Evolutionary conservation across 2,329 filamentous ascomycete species (phyloP).

Genomic region (Epichloe elymi): DNA sequence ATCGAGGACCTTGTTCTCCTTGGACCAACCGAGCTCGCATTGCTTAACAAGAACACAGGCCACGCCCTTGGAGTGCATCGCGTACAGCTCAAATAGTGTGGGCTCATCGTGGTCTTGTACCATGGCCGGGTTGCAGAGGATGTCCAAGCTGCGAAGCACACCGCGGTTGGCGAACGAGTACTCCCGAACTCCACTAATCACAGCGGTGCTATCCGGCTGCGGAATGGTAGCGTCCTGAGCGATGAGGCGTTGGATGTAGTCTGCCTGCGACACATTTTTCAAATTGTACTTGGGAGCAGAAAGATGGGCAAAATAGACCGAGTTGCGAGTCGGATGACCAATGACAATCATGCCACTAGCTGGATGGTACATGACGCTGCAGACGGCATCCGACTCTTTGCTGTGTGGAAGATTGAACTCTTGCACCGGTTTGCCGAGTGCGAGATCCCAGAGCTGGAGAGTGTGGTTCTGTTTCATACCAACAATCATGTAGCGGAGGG

Average conservation of each 20-base stretch:
- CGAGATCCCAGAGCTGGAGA: slow-evolving; percentile 95
- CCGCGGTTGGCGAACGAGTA: slow-evolving; percentile 85
- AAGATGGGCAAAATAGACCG: slow-evolving; percentile 90
- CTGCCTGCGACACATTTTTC: slow-evolving; percentile 70
- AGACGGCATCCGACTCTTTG: slow-evolving; percentile 95
- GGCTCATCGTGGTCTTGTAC: slow-evolving; percentile 52
- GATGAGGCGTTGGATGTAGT: slow-evolving; percentile 69
- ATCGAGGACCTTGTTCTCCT: slow-evolving; percentile 75
- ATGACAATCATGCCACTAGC: slow-evolving; percentile 86
- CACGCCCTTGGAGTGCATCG: slow-evolving; percentile 96
- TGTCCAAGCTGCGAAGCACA: slow-evolving; percentile 76
- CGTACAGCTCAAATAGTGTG: slow-evolving; percentile 84
- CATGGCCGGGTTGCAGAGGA: slow-evolving; percentile 60
- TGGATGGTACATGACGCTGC: slow-evolving; percentile 90
- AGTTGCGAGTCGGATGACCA: slow-evolving; percentile 92
- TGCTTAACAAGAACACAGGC: slow-evolving; percentile 78
- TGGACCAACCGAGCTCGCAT: slow-evolving; percentile 80
- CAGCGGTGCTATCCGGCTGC: slow-evolving; percentile 85
- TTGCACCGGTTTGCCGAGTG: slow-evolving; percentile 86
- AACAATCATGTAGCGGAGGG: slow-evolving; percentile 88
- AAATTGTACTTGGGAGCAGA: slow-evolving; percentile 89
- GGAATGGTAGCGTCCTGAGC: slow-evolving; percentile 60
- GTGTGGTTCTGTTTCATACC: slow-evolving; percentile 99
- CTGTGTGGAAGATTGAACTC: slow-evolving; percentile 93
- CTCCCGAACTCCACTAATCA: slow-evolving; percentile 92